A percentile compares a stretch with the other conserved stretches of the same genome.
Evolutionary conservation across 148 eudicot species (phyloP).

Genomic region (Rhododendron mucronatum): DNA sequence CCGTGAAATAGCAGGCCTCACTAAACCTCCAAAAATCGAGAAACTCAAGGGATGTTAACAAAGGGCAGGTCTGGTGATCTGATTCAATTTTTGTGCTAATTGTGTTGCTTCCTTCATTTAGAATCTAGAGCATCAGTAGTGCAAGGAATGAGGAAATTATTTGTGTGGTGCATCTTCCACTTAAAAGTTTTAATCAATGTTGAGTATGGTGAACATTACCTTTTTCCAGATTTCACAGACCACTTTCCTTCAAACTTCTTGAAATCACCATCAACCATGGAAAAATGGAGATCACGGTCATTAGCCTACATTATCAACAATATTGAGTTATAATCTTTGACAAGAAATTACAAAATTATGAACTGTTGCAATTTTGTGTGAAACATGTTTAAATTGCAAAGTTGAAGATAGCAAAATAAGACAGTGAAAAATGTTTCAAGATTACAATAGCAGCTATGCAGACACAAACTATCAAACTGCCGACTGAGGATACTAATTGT

Average conservation of each 20-base stretch:
- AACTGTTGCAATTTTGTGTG: not conserved
- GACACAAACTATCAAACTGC: not conserved
- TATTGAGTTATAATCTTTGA: slow-evolving; percentile 7
- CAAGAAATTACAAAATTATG: not conserved
- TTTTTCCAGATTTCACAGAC: slow-evolving; percentile 58
- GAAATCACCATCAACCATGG: slow-evolving; percentile 97
- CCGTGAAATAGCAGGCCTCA: too few species aligned
- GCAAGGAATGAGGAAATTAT: not conserved
- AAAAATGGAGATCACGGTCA: slow-evolving; percentile 80
- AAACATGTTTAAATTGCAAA: not conserved
- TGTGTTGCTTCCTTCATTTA: not conserved
- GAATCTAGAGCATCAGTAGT: not conserved
- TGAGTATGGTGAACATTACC: slow-evolving; percentile 29
- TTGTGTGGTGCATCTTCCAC: not conserved
- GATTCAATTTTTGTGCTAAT: not conserved
- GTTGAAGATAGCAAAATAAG: not conserved
- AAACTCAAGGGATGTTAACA: too few species aligned
- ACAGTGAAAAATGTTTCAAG: not conserved
- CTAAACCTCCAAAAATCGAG: too few species aligned
- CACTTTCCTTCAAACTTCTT: slow-evolving; percentile 99
- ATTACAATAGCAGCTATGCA: not conserved
- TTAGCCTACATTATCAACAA: slow-evolving; percentile 46
- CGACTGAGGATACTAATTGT: not conserved
- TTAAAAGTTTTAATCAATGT: not conserved
- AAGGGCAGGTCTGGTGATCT: not conserved